Evolutionary conservation across 2,329 filamentous ascomycete genomes (phyloP), one percentile per base, ranked within the genome.

Genomic region (Tolypocladium guangdongense): DNA sequence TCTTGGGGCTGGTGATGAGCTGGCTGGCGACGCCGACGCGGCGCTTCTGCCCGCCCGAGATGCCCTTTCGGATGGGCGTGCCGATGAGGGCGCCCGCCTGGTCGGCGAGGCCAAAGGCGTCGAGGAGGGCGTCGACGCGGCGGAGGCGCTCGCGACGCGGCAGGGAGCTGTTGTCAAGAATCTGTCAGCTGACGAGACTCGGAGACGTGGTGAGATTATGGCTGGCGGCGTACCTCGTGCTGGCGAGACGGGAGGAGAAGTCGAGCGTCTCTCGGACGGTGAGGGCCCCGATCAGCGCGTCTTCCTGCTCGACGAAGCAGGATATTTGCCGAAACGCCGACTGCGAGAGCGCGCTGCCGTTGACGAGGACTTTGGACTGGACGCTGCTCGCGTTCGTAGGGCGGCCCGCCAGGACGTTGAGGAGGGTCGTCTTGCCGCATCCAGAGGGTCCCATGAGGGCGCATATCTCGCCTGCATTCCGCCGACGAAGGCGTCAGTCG

Each of bases 281-380:
- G 58, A 95, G 73, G 0, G 86, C 86, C 5, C 89, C 90, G 50
- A 92, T 86, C 14, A 95, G 75, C 1, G 88, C 85, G 72, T 95
- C 90, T 59, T 95, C 88, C 67, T 95, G 90, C 71, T 95, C 90
- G 24, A 95, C 90, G 63, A 90, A 95, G 48, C 82, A 82, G 52
- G 81, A 86, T 50, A 92, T 75, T 49, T 80, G 75, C 20, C 82
- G 80, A 59, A 92, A 86, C 0, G 73, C 72, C 8, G 73, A 66
- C 8, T 74, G 68, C 1, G 81, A 75, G 4, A 82, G 70, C 4
- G 69, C 62, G 2, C 63, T 65, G 33, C 86, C 86, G 66, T 93
- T 90, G 33, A 76, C 74, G 2, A 81, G 74, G 3, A 78, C 77
- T 1, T 80, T 74, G 12, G 60, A 57, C 11, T 62, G 54, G 11